A percentile compares a stretch with the other conserved stretches of the same genome.
phyloP scores from a whole-genome alignment of 2,329 filamentous ascomycete genomes.

The Verticillium longisporum region DNA sequence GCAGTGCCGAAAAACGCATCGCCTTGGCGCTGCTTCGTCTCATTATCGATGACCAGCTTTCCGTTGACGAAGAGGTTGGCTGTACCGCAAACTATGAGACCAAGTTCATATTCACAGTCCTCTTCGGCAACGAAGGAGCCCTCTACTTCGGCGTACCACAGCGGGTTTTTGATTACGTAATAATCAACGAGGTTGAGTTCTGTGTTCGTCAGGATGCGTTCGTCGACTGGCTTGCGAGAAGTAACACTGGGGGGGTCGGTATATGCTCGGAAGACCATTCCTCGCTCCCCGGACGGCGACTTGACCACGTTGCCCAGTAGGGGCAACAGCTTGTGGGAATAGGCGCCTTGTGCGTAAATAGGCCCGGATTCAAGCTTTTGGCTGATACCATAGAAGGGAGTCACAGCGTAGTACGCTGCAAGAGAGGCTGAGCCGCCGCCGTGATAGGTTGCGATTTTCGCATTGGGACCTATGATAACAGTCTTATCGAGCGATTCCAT shows the following conservation, averaged over 20 bases:
- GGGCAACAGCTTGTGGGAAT: slow-evolving; percentile 59
- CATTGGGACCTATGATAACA: slow-evolving; percentile 50
- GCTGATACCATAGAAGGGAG: slow-evolving; percentile 64
- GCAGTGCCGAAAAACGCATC: slow-evolving; percentile 60
- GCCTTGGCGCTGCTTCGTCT: slow-evolving; percentile 54
- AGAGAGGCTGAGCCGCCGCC: slow-evolving; percentile 61
- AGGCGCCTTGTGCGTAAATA: slow-evolving; percentile 52
- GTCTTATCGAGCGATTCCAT: slow-evolving; percentile 20
- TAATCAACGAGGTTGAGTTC: slow-evolving; percentile 45
- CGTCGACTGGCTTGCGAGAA: slow-evolving; percentile 43
- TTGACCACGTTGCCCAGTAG: slow-evolving; percentile 46
- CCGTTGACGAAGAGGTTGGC: slow-evolving; percentile 59
- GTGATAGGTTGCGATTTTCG: slow-evolving; percentile 49
- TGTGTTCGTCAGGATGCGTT: slow-evolving; percentile 38
- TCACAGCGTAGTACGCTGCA: slow-evolving; percentile 59
- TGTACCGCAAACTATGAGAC: slow-evolving; percentile 59
- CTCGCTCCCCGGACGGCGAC: slow-evolving; percentile 43
- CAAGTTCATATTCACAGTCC: slow-evolving; percentile 56
- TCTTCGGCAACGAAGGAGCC: slow-evolving; percentile 53
- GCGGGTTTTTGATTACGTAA: slow-evolving; percentile 38
- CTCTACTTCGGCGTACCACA: slow-evolving; percentile 57
- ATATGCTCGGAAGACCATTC: slow-evolving; percentile 57
- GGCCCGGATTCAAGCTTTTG: slow-evolving; percentile 37
- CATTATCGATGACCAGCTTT: slow-evolving; percentile 58
- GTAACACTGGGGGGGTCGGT: slow-evolving; percentile 45